Conservation (phyloP, 2,329 filamentous ascomycete species). For the Ophiostoma angusticollis region DNA sequence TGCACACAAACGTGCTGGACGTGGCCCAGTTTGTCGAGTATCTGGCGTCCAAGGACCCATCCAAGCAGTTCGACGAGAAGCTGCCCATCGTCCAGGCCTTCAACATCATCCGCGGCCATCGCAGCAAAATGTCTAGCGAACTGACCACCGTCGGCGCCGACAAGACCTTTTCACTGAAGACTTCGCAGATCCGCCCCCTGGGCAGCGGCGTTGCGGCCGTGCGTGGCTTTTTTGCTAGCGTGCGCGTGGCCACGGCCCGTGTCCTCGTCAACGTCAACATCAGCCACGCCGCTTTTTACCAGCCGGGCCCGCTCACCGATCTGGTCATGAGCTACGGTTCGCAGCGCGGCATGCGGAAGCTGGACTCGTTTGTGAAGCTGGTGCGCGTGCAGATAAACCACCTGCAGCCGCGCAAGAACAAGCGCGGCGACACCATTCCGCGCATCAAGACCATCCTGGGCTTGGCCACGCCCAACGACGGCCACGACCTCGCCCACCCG, state of each 20-base stretch:
- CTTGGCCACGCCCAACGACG: slow-evolving; percentile 24
- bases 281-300: slow-evolving; percentile 23
- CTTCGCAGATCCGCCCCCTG: background rate
- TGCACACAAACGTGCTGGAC: slow-evolving; percentile 16
- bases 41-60: slow-evolving; percentile 17
- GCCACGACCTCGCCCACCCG: slow-evolving; percentile 16
- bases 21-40: slow-evolving; percentile 17
- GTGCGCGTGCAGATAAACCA: slow-evolving; percentile 28
- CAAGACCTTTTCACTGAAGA: slow-evolving; percentile 18
- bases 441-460: slow-evolving; percentile 26
- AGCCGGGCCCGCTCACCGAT: slow-evolving; percentile 15
- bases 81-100: slow-evolving; percentile 52
- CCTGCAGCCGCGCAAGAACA: slow-evolving; percentile 22
- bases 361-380: slow-evolving; percentile 26
- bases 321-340: slow-evolving; percentile 9
- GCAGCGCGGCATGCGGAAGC: slow-evolving; percentile 6
- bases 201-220: slow-evolving; percentile 19
- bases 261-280: slow-evolving; percentile 26
- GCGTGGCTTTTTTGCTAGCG: slow-evolving; percentile 24
- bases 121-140: slow-evolving; percentile 17
- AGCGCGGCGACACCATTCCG: slow-evolving; percentile 19
- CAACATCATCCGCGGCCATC: slow-evolving; percentile 48
- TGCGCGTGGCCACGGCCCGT: slow-evolving; percentile 22
- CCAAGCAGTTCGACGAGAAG: slow-evolving; percentile 15
- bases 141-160: slow-evolving; percentile 19